phyloP scores from a whole-genome alignment of 805 yeast species.

The Candida pini region DNA sequence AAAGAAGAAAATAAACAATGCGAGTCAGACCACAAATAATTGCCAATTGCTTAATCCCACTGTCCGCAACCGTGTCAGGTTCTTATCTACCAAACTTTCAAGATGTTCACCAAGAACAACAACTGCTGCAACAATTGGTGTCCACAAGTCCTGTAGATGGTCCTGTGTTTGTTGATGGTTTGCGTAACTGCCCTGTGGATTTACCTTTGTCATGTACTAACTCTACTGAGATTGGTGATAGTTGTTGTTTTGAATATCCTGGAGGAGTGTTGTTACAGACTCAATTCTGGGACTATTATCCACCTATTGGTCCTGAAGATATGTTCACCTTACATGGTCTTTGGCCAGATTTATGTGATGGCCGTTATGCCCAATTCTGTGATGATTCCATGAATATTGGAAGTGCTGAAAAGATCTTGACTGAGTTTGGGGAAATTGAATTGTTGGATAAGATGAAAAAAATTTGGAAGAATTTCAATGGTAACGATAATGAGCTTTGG shows the following conservation, averaged over 20 bases:
- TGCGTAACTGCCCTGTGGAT: constrained; percentile 45
- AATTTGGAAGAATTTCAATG: constrained; percentile 71
- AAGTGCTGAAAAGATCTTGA: constrained; percentile 42
- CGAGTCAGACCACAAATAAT: too few relatives aligned
- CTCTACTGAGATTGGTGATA: constrained; percentile 45
- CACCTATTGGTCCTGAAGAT: constrained; percentile 66
- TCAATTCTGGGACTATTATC: constrained; percentile 89
- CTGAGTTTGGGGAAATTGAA: constrained; percentile 41
- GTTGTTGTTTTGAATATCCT: constrained; percentile 83
- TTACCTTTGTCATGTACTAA: constrained; percentile 59
- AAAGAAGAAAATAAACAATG: too few relatives aligned
- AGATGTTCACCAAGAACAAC: background rate
- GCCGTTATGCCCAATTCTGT: constrained; percentile 77
- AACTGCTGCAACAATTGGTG: too few relatives aligned
- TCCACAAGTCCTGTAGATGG: too few relatives aligned
- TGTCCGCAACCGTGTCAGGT: too few relatives aligned
- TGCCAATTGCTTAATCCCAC: too few relatives aligned
- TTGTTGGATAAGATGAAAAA: constrained; percentile 51
- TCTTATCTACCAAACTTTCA: too few relatives aligned
- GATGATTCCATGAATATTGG: constrained; percentile 51
- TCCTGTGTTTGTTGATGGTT: background rate
- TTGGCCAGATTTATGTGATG: constrained; percentile 88
- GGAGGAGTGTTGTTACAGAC: constrained; percentile 82
- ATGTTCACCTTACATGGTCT: constrained; percentile 78
- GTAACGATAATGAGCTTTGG: constrained; percentile 72